Evolutionary conservation across 2,329 filamentous ascomycete genomes (phyloP).

Genomic region (Fusarium musae): DNA sequence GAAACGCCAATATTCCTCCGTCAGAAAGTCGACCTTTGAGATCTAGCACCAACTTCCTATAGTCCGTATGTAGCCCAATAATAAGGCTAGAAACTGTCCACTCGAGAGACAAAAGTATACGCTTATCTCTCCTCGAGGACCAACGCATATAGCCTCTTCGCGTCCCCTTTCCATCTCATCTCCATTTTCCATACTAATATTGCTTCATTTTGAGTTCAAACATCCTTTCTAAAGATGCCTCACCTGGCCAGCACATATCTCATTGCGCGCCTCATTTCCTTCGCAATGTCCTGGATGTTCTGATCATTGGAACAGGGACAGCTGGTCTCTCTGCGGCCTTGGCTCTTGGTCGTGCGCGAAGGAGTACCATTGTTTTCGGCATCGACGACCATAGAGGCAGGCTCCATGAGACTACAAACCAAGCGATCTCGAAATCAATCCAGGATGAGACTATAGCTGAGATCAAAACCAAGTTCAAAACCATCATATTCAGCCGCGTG

Average conservation of each 20-base stretch:
- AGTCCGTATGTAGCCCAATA: background rate
- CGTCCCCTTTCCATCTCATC: background rate
- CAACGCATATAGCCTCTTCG: background rate
- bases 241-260: background rate
- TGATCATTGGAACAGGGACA: background rate
- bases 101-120: background rate
- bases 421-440: accelerated
- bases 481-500: background rate
- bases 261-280: constrained; percentile 9
- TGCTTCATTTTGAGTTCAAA: too few species aligned
- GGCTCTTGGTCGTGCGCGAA: background rate
- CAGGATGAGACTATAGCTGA: background rate
- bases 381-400: accelerated
- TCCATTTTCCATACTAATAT: background rate
- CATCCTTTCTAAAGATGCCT: background rate
- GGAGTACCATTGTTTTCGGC: background rate
- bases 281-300: constrained; percentile 7
- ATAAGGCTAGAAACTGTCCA: background rate
- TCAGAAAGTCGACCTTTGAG: background rate
- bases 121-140: background rate
- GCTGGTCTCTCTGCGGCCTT: constrained; percentile 3
- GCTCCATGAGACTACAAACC: accelerated
- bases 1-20: background rate
- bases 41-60: background rate
- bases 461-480: background rate